phyloP scores from a whole-genome alignment of 306 rosid genomes.

The Canavalia ensiformis region DNA sequence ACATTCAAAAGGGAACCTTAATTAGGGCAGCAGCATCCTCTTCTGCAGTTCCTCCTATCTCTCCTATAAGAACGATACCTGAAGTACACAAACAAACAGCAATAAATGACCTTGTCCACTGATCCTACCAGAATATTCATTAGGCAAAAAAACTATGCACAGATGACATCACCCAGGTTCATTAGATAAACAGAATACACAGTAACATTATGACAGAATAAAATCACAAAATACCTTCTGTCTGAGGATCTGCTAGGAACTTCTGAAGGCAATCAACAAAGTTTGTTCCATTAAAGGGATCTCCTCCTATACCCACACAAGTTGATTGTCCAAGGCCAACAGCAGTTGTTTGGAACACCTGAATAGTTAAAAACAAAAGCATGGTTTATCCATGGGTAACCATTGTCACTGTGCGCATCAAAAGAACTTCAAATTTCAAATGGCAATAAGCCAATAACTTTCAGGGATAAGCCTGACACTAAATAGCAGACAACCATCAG shows the following conservation, averaged over 20 bases:
- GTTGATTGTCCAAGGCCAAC: conserved; percentile 99
- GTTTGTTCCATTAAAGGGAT: conserved; percentile 99
- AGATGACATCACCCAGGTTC: conserved; percentile 7
- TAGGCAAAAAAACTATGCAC: conserved; percentile 36
- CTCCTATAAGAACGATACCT: conserved; percentile 96
- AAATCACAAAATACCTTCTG: conserved; percentile 72
- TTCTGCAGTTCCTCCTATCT: conserved; percentile 99
- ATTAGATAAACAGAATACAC: conserved; percentile 16
- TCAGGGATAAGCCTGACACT: conserved; percentile 33
- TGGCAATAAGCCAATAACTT: not conserved
- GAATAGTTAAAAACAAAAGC: conserved; percentile 39
- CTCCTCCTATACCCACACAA: conserved; percentile 99
- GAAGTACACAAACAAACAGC: conserved; percentile 47
- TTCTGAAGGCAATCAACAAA: conserved; percentile 92
- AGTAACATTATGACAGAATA: not conserved
- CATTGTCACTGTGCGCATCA: conserved; percentile 24
- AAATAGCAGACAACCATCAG: conserved; percentile 21
- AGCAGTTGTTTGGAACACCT: conserved; percentile 98
- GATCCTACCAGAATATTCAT: conserved; percentile 28
- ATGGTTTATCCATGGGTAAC: conserved; percentile 42
- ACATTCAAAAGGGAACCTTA: conserved; percentile 66
- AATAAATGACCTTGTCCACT: conserved; percentile 21
- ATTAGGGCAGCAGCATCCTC: conserved; percentile 99
- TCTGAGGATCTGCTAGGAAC: conserved; percentile 90
- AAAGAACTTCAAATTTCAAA: conserved; percentile 45